Evolutionary conservation across 495 filamentous ascomycete genomes (phyloP), one percentile per base, ranked within the genome.

Genomic region (Penicillium manginii): DNA sequence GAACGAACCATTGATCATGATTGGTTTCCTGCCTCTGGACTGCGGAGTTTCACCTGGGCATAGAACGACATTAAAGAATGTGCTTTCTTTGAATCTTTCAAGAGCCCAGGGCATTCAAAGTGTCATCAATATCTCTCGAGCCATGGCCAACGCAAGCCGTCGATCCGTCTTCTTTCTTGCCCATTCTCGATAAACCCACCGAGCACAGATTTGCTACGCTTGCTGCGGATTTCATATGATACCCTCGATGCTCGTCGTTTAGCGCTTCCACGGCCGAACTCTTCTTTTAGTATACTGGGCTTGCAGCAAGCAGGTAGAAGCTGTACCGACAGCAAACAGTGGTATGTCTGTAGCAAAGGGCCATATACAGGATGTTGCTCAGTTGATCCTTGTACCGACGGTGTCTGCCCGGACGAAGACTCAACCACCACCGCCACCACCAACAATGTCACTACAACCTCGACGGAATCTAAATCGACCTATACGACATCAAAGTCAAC

Each of bases 281-380:
- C 33, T 53, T 37, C 35, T 12, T 4, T 4, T 37, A n/a, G 4
- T 21, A 22, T 19, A 10, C 8, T 18, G 40, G n/a, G 57, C 29
- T 47, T 58, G 21, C 60, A 45, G 47, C 63, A 66, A 14, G 53
- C 33, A 19, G 42, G 29, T 19, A 59, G 42, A 22, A 52, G 26
- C 19, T 74, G 73, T 53, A 29, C 65, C 1, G 53, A 31, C 0
- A 47, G 56, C 23, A 62, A 64, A 29, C 55, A 22, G 18, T 78
- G 58, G 59, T 79, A 78, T 64, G 61, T 69, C 26, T 77, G 76
- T 52, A 60, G 50, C 6, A 55, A 29, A 43, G 69, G 69, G 0
- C 21, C 50, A 37, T 78, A 64, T 52, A 54, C 33, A n/a, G 76
- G 75, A 35, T 79, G 76, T 58, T 79, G 76, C 47, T 73, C 72